These are phyloP conservation scores for Boechera divaricarpa DNA, from an alignment of 345 rosid species.

Conservation along the genomic window DNA sequence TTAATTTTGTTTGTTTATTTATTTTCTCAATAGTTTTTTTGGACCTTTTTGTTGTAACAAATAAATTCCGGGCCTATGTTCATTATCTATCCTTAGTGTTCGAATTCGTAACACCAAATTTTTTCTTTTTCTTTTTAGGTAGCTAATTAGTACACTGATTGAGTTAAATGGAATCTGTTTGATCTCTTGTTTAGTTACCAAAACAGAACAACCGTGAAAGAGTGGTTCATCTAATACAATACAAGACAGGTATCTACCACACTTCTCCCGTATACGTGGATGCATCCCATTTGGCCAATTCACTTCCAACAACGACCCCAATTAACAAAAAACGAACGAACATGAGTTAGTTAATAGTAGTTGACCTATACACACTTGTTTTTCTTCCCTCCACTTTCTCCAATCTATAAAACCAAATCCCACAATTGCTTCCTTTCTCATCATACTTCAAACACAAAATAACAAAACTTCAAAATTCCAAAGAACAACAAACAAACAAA, in stretches of 20 bases:
- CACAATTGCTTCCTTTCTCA: conserved; percentile 32
- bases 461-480: background rate
- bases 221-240: conserved; percentile 43
- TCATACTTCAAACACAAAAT: conserved; percentile 17
- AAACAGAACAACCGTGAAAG: conserved; percentile 39
- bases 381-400: conserved; percentile 43
- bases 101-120: too few relatives aligned
- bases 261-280: conserved; percentile 15
- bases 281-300: background rate
- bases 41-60: too few relatives aligned
- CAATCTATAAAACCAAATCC: conserved; percentile 34
- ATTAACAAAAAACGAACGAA: conserved; percentile 22
- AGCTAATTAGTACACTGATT: too few relatives aligned
- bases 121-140: too few relatives aligned
- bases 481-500: conserved; percentile 16
- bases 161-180: background rate
- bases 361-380: conserved; percentile 35
- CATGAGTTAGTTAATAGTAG: conserved; percentile 43
- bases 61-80: too few relatives aligned
- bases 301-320: conserved; percentile 32
- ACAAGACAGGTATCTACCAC: conserved; percentile 32
- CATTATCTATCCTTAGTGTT: too few relatives aligned
- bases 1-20: too few relatives aligned
- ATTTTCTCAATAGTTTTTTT: too few relatives aligned
- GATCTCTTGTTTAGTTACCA: conserved; percentile 33